Evolutionary conservation across 495 filamentous ascomycete genomes (phyloP).

Genomic region (Barbatosphaeria neglecta): DNA sequence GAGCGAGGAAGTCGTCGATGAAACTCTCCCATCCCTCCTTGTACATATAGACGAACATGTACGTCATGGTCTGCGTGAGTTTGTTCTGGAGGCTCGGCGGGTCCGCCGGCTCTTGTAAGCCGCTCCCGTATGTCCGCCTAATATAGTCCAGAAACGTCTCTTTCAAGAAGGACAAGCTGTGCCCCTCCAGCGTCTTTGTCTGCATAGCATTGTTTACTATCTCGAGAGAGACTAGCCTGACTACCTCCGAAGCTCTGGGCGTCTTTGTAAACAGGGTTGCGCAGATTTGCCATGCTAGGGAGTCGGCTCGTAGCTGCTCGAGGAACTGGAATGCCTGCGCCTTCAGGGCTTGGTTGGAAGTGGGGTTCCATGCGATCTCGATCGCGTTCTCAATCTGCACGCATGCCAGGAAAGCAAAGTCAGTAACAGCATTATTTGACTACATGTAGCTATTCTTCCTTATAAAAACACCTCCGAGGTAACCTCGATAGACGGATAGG

Average conservation of each 20-base stretch:
- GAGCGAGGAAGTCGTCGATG: constrained; percentile 70
- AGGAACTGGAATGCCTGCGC: constrained; percentile 80
- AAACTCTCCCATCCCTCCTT: constrained; percentile 73
- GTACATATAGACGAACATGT: constrained; percentile 79
- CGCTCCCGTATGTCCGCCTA: constrained; percentile 53
- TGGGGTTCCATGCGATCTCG: constrained; percentile 74
- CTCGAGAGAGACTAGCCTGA: constrained; percentile 79
- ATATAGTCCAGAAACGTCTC: constrained; percentile 70
- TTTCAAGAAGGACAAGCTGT: constrained; percentile 57
- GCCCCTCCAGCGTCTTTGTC: constrained; percentile 52
- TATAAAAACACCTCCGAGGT: too few relatives aligned
- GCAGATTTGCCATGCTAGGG: constrained; percentile 78
- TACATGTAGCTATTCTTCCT: too few relatives aligned
- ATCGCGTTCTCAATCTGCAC: constrained; percentile 80
- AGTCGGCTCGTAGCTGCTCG: constrained; percentile 65
- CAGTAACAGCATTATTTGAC: not conserved
- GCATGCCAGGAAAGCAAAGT: not conserved
- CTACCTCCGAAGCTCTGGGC: constrained; percentile 70
- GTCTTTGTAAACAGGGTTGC: constrained; percentile 69
- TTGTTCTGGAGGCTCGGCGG: constrained; percentile 82
- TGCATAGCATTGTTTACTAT: constrained; percentile 86
- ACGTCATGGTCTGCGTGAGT: constrained; percentile 86
- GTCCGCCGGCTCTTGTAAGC: constrained; percentile 45
- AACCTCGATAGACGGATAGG: too few relatives aligned
- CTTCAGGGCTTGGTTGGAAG: constrained; percentile 62